Evolutionary conservation across 495 filamentous ascomycete genomes (phyloP).

Genomic region (Daldinia grandis): DNA sequence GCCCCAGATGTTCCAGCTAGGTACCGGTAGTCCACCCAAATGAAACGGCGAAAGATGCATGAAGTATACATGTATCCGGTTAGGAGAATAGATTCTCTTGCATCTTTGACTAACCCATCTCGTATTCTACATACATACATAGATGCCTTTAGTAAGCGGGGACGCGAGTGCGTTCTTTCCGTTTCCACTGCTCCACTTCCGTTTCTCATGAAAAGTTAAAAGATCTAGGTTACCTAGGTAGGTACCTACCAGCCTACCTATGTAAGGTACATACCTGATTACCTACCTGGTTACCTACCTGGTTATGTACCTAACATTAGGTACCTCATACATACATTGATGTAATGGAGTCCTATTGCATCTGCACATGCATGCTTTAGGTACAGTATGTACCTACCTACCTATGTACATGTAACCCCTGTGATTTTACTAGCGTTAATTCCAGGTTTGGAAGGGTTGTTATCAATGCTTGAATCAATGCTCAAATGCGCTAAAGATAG

Average conservation of each 20-base stretch:
- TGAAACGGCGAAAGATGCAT: constrained; percentile 27
- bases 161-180: background rate
- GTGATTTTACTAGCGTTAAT: constrained; percentile 16
- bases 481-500: constrained; percentile 26
- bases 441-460: background rate
- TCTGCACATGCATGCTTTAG: background rate
- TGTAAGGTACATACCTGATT: too few relatives aligned
- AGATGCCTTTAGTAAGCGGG: background rate
- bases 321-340: too few relatives aligned
- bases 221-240: background rate
- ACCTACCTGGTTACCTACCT: too few relatives aligned
- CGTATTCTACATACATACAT: background rate
- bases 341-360: too few relatives aligned
- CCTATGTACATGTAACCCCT: constrained; percentile 13
- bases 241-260: too few relatives aligned
- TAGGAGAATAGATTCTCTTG: constrained; percentile 18
- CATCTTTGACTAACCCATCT: background rate
- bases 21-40: constrained; percentile 31
- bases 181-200: constrained; percentile 30
- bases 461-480: background rate
- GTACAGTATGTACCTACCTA: background rate
- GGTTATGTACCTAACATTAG: too few relatives aligned
- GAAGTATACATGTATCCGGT: constrained; percentile 1
- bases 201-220: background rate
- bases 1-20: constrained; percentile 9